A percentile compares a stretch with the other conserved stretches of the same genome.
Conservation (phyloP, 139 green algal genomes). For the Chlamydomonas eustigma region DNA sequence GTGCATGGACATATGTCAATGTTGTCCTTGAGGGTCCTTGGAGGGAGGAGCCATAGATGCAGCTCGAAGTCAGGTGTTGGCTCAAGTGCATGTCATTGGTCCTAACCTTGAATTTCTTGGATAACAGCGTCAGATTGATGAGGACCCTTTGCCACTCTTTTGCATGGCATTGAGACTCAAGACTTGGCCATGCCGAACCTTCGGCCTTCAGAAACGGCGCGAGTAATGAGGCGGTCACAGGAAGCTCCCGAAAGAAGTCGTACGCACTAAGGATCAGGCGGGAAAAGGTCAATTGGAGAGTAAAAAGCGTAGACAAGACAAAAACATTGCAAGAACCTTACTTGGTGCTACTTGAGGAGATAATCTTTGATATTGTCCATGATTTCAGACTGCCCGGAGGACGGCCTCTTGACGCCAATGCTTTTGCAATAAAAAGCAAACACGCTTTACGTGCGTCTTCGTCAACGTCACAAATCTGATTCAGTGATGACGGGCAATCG, state of each 20-base stretch:
- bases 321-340: conserved; percentile 10
- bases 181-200: not conserved
- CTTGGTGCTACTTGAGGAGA: conserved; percentile 25
- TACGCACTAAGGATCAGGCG: conserved; percentile 46
- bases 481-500: no score
- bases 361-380: conserved; percentile 22
- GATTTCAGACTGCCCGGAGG: not conserved
- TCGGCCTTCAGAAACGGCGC: conserved; percentile 15
- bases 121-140: conserved; percentile 23
- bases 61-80: no score
- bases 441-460: conserved; percentile 26
- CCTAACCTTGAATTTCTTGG: conserved; percentile 54
- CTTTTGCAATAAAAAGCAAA: conserved; percentile 16
- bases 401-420: not conserved
- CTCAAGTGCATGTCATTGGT: no score
- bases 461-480: conserved; percentile 11
- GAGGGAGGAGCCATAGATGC: no score
- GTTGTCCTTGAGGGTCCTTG: no score
- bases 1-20: no score
- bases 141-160: conserved; percentile 43
- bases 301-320: no score
- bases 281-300: no score
- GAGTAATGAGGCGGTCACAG: conserved; percentile 34
- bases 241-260: conserved; percentile 44
- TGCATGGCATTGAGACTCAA: conserved; percentile 22